phyloP scores from a whole-genome alignment of 768 basidiomycete genomes.

The Nidula microcarpa region DNA sequence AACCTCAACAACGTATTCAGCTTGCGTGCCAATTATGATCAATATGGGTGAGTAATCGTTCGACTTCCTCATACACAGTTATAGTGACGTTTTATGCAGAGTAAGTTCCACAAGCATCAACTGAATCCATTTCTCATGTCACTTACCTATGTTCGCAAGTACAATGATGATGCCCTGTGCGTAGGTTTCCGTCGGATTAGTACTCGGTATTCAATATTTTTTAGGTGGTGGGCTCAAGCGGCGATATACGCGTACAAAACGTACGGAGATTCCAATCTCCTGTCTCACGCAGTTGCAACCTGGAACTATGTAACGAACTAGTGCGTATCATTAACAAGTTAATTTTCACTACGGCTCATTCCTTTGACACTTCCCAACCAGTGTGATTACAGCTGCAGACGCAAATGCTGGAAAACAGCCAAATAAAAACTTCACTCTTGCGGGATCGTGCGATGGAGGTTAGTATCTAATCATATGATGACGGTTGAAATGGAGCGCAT shows the following conservation, averaged over 20 bases:
- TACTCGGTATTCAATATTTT: neutral
- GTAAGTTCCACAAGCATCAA: slow-evolving; percentile 5
- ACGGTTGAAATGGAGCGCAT: neutral
- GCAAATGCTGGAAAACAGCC: slow-evolving; percentile 32
- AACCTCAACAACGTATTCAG: slow-evolving; percentile 39
- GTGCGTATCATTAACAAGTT: slow-evolving; percentile 21
- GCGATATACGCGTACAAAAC: slow-evolving; percentile 46
- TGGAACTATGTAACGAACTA: slow-evolving; percentile 47
- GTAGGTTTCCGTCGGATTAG: slow-evolving; percentile 3
- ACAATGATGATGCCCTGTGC: slow-evolving; percentile 46
- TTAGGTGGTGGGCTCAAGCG: slow-evolving; percentile 54
- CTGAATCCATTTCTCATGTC: neutral
- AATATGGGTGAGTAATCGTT: slow-evolving; percentile 29
- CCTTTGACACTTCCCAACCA: slow-evolving; percentile 8
- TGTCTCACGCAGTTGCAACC: slow-evolving; percentile 40
- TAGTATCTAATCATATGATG: no score
- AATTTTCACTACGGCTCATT: neutral
- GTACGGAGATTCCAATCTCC: slow-evolving; percentile 37
- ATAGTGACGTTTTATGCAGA: slow-evolving; percentile 6
- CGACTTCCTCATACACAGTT: neutral
- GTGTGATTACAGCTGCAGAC: slow-evolving; percentile 38
- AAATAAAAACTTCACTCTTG: slow-evolving; percentile 36
- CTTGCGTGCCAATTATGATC: slow-evolving; percentile 36
- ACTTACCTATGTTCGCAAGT: slow-evolving; percentile 17
- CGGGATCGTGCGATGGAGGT: slow-evolving; percentile 42